Conservation (phyloP, 2,329 filamentous ascomycete genomes). For the Xylaria multiplex region DNA sequence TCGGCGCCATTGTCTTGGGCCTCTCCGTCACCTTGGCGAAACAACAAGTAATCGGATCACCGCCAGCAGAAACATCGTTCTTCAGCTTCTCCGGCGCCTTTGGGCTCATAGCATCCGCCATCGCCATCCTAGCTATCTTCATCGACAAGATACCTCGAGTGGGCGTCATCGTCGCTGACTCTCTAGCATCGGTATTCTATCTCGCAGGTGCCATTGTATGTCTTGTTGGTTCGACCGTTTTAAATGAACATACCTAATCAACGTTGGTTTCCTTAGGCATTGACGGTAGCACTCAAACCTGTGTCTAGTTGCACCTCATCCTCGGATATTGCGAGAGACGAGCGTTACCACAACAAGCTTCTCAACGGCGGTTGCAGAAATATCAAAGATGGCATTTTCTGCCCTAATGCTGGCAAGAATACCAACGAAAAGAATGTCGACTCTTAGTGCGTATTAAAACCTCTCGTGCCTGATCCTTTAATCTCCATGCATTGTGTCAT, state of each 20-base stretch:
- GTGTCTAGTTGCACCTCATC: conserved; percentile 45
- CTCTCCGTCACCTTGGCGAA: conserved; percentile 49
- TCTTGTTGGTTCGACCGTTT: neutral
- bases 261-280: conserved; percentile 38
- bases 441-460: neutral
- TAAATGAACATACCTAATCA: neutral
- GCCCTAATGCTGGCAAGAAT: conserved; percentile 35
- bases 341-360: conserved; percentile 44
- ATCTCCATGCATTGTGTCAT: no score
- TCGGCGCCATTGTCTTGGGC: conserved; percentile 48
- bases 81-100: conserved; percentile 49
- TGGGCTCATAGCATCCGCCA: conserved; percentile 46
- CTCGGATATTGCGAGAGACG: neutral
- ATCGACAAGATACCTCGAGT: conserved; percentile 46
- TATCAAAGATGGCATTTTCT: conserved; percentile 14
- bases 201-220: conserved; percentile 50
- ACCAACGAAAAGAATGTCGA: conserved; percentile 6
- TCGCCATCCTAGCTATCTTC: conserved; percentile 46
- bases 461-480: no score
- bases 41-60: conserved; percentile 43
- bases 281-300: conserved; percentile 47
- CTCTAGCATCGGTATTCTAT: conserved; percentile 47
- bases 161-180: conserved; percentile 44
- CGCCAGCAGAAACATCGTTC: conserved; percentile 49
- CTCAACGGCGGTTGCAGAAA: conserved; percentile 47